Evolutionary conservation across 2,329 filamentous ascomycete genomes (phyloP).

Genomic region (Nannizzia gypsea): DNA sequence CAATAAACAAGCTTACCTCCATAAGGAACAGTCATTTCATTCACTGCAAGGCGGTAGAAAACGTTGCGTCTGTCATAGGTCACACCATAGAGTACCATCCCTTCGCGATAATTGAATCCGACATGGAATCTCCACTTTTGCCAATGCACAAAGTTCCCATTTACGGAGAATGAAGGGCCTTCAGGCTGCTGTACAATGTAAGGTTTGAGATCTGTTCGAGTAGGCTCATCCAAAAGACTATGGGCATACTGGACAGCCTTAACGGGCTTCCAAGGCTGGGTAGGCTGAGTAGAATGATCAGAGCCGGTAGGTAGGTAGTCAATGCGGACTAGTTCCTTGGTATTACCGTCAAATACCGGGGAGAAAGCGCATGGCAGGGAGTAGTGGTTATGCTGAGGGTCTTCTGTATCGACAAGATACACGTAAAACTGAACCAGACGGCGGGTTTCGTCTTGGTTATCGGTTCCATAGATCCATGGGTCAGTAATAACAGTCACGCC

Average conservation of each 20-base stretch:
- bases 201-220: constrained; percentile 52
- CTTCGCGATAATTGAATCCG: constrained; percentile 52
- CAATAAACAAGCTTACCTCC: constrained; percentile 24
- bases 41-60: constrained; percentile 55
- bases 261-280: constrained; percentile 46
- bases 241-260: constrained; percentile 44
- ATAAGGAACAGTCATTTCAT: constrained; percentile 51
- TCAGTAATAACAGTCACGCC: constrained; percentile 47
- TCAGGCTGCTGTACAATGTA: constrained; percentile 54
- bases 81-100: constrained; percentile 57
- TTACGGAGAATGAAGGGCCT: constrained; percentile 50
- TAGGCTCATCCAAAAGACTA: constrained; percentile 51
- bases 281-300: constrained; percentile 46
- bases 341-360: constrained; percentile 52
- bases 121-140: constrained; percentile 55
- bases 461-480: constrained; percentile 57
- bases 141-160: constrained; percentile 49
- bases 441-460: constrained; percentile 28
- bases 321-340: constrained; percentile 55
- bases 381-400: constrained; percentile 57
- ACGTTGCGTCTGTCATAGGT: constrained; percentile 51
- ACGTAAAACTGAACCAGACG: constrained; percentile 33
- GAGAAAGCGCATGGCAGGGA: constrained; percentile 56
- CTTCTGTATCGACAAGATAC: constrained; percentile 51
- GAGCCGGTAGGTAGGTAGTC: constrained; percentile 57